Conservation (phyloP, 352 stramenopile genomes). For the Phytophthora syringae region DNA sequence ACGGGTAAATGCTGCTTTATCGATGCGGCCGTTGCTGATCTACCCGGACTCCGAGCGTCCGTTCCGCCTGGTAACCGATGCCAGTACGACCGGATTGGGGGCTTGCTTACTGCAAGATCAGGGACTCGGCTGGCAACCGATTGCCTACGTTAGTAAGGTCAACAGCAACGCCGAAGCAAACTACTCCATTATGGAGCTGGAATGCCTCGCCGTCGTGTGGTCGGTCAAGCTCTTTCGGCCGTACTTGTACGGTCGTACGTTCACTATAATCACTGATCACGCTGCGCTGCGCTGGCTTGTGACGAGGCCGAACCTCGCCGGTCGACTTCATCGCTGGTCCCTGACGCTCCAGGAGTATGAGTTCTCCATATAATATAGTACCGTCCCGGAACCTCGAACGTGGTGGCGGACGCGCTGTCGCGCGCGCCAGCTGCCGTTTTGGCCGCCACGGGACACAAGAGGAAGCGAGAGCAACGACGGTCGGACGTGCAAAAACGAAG, state of each 20-base stretch:
- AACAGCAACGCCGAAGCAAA: background rate
- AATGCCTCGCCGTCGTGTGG: background rate
- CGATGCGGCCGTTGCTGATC: background rate
- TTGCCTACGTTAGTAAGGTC: background rate
- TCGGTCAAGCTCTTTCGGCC: background rate
- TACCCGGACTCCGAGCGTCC: background rate
- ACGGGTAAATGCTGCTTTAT: background rate
- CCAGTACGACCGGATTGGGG: background rate
- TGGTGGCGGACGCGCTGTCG: background rate
- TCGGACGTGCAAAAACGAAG: no score
- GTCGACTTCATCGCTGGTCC: background rate
- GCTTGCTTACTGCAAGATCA: background rate
- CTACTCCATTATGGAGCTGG: background rate
- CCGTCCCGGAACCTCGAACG: background rate
- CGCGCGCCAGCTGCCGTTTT: background rate
- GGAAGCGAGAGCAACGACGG: background rate
- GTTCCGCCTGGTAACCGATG: background rate
- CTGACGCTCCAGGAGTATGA: background rate
- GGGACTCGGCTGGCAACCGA: background rate
- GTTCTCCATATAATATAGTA: background rate
- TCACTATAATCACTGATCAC: background rate
- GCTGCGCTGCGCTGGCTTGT: background rate
- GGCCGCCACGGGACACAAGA: background rate
- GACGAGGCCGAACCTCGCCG: background rate
- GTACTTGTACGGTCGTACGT: background rate